These are phyloP conservation scores for Termitomyces sp. DNA, from an alignment of 768 basidiomycete genomes.

Conservation along the genomic window DNA sequence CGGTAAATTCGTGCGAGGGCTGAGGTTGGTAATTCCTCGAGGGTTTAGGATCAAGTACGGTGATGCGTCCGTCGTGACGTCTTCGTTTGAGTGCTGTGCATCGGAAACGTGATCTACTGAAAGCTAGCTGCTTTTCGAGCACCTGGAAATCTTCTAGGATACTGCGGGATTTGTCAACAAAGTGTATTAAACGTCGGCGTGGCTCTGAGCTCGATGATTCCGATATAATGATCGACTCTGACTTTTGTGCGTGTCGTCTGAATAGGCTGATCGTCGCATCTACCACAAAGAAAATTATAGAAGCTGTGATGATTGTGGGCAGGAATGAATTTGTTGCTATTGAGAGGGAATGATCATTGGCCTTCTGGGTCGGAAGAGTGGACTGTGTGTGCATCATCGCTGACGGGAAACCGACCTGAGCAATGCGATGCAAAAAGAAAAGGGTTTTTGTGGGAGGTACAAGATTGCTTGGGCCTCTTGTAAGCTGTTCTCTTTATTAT, in stretches of 20 bases:
- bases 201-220: background rate
- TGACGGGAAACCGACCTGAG: background rate
- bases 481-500: slow-evolving; percentile 6
- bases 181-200: slow-evolving; percentile 2
- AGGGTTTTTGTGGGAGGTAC: background rate
- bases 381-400: slow-evolving; percentile 10
- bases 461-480: slow-evolving; percentile 6
- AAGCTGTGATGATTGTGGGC: slow-evolving; percentile 26
- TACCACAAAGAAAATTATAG: slow-evolving; percentile 25
- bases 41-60: background rate
- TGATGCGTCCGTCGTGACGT: background rate
- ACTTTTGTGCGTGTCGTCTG: slow-evolving; percentile 9
- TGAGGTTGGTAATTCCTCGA: background rate
- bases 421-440: background rate
- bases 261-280: slow-evolving; percentile 22
- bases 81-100: background rate
- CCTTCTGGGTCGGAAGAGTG: slow-evolving; percentile 11
- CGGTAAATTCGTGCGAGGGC: slow-evolving; percentile 22
- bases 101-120: background rate
- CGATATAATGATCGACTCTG: slow-evolving; percentile 11
- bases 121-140: slow-evolving; percentile 20
- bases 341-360: slow-evolving; percentile 1
- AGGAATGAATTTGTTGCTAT: slow-evolving; percentile 19
- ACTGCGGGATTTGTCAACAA: slow-evolving; percentile 19
- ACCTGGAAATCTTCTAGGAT: slow-evolving; percentile 22